Conservation (phyloP, 2,329 filamentous ascomycete genomes). For the Mycosphaerella arachidis region DNA sequence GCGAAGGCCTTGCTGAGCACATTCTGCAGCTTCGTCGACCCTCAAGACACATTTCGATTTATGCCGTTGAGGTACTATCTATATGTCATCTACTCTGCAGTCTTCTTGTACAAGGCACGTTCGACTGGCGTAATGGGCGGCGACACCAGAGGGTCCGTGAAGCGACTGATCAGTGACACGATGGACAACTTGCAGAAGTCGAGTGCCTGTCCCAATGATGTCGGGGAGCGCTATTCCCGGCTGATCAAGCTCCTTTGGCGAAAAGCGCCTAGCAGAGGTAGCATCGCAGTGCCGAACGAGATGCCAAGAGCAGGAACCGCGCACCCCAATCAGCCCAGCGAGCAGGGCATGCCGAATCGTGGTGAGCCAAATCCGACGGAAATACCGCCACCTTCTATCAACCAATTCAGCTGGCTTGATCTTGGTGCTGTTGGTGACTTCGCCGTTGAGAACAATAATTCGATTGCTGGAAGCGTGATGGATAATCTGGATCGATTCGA, state of each 20-base stretch:
- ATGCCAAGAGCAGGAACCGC: constrained; percentile 17
- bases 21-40: constrained; percentile 57
- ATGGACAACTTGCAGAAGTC: constrained; percentile 57
- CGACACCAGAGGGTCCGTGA: constrained; percentile 53
- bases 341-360: constrained; percentile 5
- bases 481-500: constrained; percentile 28
- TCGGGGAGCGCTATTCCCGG: constrained; percentile 58
- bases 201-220: constrained; percentile 54
- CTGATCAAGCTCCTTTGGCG: constrained; percentile 59
- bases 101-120: constrained; percentile 62
- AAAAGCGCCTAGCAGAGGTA: constrained; percentile 29
- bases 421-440: constrained; percentile 58
- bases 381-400: constrained; percentile 34
- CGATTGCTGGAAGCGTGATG: constrained; percentile 24
- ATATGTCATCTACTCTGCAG: constrained; percentile 59
- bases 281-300: constrained; percentile 22
- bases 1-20: constrained; percentile 59
- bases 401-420: constrained; percentile 60
- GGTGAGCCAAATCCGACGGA: constrained; percentile 14
- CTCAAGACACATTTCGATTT: constrained; percentile 55
- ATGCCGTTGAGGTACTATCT: constrained; percentile 63
- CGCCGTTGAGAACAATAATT: constrained; percentile 35
- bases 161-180: constrained; percentile 54
- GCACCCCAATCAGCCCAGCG: constrained; percentile 9
- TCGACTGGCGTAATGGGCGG: constrained; percentile 57